These are phyloP conservation scores for Musa schizocarpa DNA, from an alignment of 176 grass and related monocot genomes.

Conservation along the genomic window DNA sequence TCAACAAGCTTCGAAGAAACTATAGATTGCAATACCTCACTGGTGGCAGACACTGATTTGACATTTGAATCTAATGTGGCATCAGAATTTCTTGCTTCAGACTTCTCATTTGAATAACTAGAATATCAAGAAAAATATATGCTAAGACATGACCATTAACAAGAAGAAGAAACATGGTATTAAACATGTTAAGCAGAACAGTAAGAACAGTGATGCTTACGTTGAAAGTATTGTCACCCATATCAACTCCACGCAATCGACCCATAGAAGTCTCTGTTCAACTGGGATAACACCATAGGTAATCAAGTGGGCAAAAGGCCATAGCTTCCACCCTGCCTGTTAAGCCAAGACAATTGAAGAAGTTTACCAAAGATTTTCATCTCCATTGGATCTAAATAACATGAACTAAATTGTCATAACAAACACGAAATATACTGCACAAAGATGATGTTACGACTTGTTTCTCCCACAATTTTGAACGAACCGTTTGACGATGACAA, in stretches of 20 bases:
- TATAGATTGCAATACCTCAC: conserved; percentile 19
- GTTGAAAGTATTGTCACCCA: conserved; percentile 97
- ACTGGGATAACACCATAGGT: conserved; percentile 84
- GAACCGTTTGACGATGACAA: background rate
- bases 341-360: conserved; percentile 2
- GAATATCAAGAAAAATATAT: background rate
- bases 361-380: background rate
- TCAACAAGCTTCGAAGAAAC: background rate
- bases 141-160: background rate
- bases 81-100: conserved; percentile 73
- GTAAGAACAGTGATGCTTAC: conserved; percentile 34
- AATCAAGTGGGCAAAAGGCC: conserved; percentile 89
- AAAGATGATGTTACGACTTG: background rate
- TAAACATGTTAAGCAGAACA: background rate
- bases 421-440: background rate
- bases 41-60: background rate
- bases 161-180: background rate
- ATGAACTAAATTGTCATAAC: too few relatives aligned
- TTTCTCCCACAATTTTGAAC: background rate
- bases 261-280: conserved; percentile 95
- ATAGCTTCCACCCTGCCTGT: conserved; percentile 93
- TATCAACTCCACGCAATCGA: conserved; percentile 81
- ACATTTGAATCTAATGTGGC: background rate
- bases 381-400: too few relatives aligned
- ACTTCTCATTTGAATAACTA: conserved; percentile 96